A percentile compares a stretch with the other conserved stretches of the same genome.
phyloP scores from a whole-genome alignment of 305 asterid species.

The Fraxinus ornus region DNA sequence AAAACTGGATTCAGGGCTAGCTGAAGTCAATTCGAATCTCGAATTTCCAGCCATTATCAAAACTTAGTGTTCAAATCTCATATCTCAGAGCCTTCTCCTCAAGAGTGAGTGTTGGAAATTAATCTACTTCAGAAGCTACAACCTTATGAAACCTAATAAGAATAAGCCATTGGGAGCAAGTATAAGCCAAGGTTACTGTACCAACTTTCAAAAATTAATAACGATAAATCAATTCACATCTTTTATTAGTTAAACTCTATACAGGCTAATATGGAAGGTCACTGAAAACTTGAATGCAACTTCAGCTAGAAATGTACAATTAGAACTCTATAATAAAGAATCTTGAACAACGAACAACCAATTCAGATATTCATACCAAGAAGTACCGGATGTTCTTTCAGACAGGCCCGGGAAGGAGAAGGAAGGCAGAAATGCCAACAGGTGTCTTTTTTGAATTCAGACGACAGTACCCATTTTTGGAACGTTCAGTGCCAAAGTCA shows the following conservation, averaged over 20 bases:
- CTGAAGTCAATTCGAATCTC: conserved; percentile 66
- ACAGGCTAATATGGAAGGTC: not conserved
- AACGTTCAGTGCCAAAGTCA: not conserved
- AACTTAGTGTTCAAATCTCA: conserved; percentile 36
- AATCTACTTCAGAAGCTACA: conserved; percentile 28
- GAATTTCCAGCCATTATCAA: conserved; percentile 76
- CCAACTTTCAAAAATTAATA: not conserved
- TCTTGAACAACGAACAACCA: not conserved
- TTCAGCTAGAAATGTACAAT: not conserved
- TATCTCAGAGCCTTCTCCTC: conserved; percentile 29
- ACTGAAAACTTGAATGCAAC: not conserved
- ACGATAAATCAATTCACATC: not conserved
- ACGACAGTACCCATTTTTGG: not conserved
- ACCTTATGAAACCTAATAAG: conserved; percentile 30
- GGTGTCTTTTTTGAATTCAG: not conserved
- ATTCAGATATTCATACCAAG: not conserved
- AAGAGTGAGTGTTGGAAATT: conserved; percentile 4
- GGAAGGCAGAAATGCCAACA: not conserved
- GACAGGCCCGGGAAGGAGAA: not conserved
- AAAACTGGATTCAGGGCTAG: conserved; percentile 68
- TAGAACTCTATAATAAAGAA: not conserved
- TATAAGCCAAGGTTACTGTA: conserved; percentile 12
- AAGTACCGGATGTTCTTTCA: not conserved
- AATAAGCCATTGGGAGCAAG: conserved; percentile 24
- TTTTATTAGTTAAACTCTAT: not conserved